phyloP scores from a whole-genome alignment of 345 rosid species.

The Ceriops tagal region DNA sequence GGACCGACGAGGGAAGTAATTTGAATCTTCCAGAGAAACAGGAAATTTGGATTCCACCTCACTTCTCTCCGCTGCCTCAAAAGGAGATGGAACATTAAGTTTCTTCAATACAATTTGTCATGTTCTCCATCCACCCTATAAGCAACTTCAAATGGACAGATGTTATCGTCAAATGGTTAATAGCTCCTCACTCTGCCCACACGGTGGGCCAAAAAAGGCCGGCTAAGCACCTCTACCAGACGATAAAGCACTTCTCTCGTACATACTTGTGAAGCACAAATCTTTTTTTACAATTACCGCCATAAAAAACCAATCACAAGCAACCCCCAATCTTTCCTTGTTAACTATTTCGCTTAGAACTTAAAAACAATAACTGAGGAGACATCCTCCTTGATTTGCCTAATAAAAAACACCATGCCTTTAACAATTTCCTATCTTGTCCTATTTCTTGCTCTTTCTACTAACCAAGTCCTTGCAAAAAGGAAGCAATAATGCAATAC shows the following conservation, averaged over 20 bases:
- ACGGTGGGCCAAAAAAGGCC: background rate
- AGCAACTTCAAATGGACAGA: too few species aligned
- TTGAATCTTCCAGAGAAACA: too few species aligned
- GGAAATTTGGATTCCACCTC: too few species aligned
- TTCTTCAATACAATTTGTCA: too few species aligned
- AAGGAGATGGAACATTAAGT: too few species aligned
- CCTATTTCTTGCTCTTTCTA: background rate
- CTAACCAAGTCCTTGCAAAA: background rate
- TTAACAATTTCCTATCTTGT: background rate
- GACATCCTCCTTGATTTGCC: background rate
- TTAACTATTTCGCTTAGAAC: background rate
- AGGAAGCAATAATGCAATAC: background rate
- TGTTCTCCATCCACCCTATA: too few species aligned
- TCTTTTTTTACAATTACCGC: background rate
- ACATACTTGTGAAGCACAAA: background rate
- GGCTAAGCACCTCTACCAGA: background rate
- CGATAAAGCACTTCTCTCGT: background rate
- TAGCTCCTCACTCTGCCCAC: background rate
- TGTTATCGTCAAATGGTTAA: too few species aligned
- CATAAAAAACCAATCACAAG: background rate
- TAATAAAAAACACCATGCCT: background rate
- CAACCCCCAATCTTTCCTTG: too few species aligned
- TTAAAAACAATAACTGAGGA: background rate
- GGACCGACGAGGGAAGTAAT: too few species aligned
- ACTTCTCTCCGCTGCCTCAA: too few species aligned